Conservation (phyloP, 495 filamentous ascomycete genomes). For the Tetracladium setigerum region DNA sequence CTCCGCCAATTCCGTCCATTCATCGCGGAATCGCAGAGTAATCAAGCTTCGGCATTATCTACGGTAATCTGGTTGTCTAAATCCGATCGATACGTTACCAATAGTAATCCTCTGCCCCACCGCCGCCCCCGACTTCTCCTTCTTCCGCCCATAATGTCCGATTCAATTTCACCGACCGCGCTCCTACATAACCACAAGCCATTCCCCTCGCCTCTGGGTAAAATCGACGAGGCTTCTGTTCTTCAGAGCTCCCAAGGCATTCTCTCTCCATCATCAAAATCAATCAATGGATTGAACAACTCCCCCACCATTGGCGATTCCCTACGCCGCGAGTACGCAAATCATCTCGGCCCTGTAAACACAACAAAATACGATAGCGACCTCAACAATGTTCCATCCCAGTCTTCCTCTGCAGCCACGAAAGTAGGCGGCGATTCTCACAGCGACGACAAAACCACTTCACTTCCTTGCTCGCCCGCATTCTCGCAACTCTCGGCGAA, state of each 20-base stretch:
- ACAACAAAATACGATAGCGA: constrained; percentile 27
- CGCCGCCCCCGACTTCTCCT: no score
- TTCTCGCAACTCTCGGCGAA: constrained; percentile 29
- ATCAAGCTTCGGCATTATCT: no score
- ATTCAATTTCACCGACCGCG: constrained; percentile 28
- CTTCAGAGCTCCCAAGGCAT: background rate
- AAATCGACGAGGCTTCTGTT: constrained; percentile 8
- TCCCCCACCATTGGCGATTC: constrained; percentile 28
- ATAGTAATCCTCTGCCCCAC: no score
- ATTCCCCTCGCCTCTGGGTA: constrained; percentile 15
- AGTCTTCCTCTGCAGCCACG: constrained; percentile 19
- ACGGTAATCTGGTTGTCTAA: no score
- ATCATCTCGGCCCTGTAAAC: constrained; percentile 25
- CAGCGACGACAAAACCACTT: constrained; percentile 9
- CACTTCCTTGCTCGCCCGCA: constrained; percentile 15
- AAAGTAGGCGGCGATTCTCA: constrained; percentile 16
- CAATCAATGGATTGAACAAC: constrained; percentile 14
- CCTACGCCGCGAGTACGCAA: constrained; percentile 32
- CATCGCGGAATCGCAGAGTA: no score
- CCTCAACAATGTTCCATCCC: constrained; percentile 20
- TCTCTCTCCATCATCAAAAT: background rate
- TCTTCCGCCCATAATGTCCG: constrained; percentile 25
- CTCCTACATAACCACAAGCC: constrained; percentile 23
- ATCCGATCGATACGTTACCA: no score
- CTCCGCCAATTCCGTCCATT: no score